These are phyloP conservation scores for Rhizoclosmatium sp. DNA, from an alignment of 192 early-diverging fungal genomes.

Conservation along the genomic window DNA sequence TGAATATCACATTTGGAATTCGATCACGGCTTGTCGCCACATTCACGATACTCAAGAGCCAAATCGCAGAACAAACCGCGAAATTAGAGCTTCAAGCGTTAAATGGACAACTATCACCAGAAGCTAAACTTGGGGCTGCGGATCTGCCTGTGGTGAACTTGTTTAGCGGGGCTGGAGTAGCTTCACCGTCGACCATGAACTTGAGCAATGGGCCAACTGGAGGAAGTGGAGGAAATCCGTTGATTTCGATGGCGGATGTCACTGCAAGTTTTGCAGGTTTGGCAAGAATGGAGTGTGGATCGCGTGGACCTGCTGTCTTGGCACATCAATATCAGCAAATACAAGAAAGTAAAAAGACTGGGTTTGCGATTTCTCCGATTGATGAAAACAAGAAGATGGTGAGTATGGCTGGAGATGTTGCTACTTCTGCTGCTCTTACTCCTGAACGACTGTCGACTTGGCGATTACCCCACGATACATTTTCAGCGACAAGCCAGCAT, in stretches of 20 bases:
- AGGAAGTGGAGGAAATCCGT: neutral
- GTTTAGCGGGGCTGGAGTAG: slow-evolving; percentile 7
- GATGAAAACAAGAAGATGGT: slow-evolving; percentile 17
- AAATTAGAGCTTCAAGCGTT: slow-evolving; percentile 4
- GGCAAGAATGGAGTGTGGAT: slow-evolving; percentile 15
- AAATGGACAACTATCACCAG: neutral
- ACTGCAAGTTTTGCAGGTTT: slow-evolving; percentile 9
- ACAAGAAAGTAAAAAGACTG: neutral
- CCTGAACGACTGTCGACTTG: slow-evolving; percentile 20
- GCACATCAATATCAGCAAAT: slow-evolving; percentile 22
- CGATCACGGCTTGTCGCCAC: slow-evolving; percentile 9
- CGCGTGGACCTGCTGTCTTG: slow-evolving; percentile 6
- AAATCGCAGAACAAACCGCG: slow-evolving; percentile 14
- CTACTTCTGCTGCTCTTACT: neutral
- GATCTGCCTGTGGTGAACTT: neutral
- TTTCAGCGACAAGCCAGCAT: slow-evolving; percentile 23
- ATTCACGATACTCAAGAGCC: slow-evolving; percentile 24
- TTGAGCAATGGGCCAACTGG: neutral
- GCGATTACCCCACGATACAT: slow-evolving; percentile 27
- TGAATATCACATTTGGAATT: slow-evolving; percentile 49
- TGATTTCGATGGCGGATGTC: neutral
- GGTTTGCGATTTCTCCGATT: neutral
- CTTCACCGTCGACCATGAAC: slow-evolving; percentile 5
- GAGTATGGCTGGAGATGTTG: slow-evolving; percentile 12
- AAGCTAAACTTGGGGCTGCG: neutral